Percentiles rank a stretch among this genome's conserved stretches.
Conservation (phyloP, 2,329 filamentous ascomycete species). For the Gnomoniopsis smithogilvyi region DNA sequence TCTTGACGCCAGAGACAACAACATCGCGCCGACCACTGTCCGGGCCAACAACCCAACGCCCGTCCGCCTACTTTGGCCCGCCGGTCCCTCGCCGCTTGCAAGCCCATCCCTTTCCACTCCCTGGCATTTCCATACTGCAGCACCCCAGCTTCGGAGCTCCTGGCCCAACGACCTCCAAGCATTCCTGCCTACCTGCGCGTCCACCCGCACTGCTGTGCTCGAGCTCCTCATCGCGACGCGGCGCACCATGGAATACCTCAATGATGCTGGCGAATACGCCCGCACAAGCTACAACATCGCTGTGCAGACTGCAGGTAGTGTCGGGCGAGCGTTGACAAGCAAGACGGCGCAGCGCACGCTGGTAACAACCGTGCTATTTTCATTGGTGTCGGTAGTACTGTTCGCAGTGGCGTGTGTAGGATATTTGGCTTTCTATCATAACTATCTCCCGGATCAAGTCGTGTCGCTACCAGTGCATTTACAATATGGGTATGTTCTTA, state of each 20-base stretch:
- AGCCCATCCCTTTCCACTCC: neutral
- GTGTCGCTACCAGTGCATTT: slow-evolving; percentile 51
- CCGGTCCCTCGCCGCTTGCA: neutral
- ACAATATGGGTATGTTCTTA: slow-evolving; percentile 52
- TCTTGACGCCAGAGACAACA: neutral
- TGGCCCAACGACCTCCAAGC: neutral
- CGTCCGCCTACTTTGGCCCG: neutral
- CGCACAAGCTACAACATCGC: neutral
- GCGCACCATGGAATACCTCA: slow-evolving; percentile 13
- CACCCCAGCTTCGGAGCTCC: neutral
- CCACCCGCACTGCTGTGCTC: neutral
- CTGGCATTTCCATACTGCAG: neutral
- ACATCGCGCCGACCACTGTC: neutral
- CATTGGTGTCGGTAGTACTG: slow-evolving; percentile 39
- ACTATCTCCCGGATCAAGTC: slow-evolving; percentile 54
- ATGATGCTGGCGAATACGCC: neutral
- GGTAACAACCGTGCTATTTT: slow-evolving; percentile 44
- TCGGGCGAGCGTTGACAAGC: slow-evolving; percentile 42
- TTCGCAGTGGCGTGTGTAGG: slow-evolving; percentile 45
- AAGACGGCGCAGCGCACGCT: slow-evolving; percentile 47
- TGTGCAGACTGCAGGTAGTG: slow-evolving; percentile 26
- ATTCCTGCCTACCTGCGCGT: neutral
- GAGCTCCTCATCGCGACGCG: neutral
- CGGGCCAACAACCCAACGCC: neutral
- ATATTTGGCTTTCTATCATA: slow-evolving; percentile 53